Evolutionary conservation across 495 filamentous ascomycete species (phyloP).

Genomic region (Parmelia sp.): DNA sequence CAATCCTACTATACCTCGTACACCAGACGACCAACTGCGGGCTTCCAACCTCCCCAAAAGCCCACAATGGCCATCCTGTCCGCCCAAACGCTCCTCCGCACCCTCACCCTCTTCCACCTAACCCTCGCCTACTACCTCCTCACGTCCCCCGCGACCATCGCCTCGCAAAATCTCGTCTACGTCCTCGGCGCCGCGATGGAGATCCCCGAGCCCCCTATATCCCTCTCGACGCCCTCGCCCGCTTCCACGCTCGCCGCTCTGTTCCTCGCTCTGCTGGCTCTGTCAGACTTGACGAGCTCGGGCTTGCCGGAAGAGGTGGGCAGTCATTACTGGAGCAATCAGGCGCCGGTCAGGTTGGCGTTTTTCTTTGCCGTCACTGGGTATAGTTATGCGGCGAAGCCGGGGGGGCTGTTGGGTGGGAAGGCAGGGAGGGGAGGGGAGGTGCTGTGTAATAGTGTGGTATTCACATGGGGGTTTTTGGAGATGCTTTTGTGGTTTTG

Average conservation of each 20-base stretch:
- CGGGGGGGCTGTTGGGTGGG: constrained; percentile 17
- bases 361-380: constrained; percentile 60
- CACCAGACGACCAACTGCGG: not conserved
- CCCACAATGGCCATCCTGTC: constrained; percentile 70
- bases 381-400: constrained; percentile 60
- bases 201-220: constrained; percentile 42
- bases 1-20: not conserved
- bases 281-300: constrained; percentile 68
- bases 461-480: constrained; percentile 78
- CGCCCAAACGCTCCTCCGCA: constrained; percentile 67
- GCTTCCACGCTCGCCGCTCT: constrained; percentile 66
- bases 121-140: constrained; percentile 78
- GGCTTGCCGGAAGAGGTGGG: constrained; percentile 64
- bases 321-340: constrained; percentile 59
- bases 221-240: constrained; percentile 57
- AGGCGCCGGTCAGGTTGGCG: constrained; percentile 60
- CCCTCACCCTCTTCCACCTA: constrained; percentile 72
- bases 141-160: constrained; percentile 58
- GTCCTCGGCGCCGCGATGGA: constrained; percentile 77
- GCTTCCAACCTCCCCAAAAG: not conserved
- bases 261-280: constrained; percentile 57
- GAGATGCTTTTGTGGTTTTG: constrained; percentile 87
- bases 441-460: constrained; percentile 67
- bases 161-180: constrained; percentile 74
- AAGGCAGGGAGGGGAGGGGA: constrained; percentile 31